A percentile compares a stretch with the other conserved stretches of the same genome.
phyloP scores from a whole-genome alignment of 2,329 filamentous ascomycete genomes.

The Waltergamsia citrina region DNA sequence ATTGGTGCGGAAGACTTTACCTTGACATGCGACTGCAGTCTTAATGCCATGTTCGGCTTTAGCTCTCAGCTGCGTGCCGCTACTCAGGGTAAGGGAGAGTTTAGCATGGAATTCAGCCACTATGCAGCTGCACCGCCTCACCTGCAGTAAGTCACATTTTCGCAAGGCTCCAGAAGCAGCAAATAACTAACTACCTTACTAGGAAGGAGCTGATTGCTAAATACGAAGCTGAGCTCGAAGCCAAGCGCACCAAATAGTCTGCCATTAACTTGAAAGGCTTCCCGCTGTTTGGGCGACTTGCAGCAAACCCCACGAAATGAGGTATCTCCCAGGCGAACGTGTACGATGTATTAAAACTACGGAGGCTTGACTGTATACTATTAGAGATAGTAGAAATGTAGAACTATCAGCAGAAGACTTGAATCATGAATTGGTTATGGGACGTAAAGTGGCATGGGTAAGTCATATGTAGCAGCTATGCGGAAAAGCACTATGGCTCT shows the following conservation, averaged over 20 bases:
- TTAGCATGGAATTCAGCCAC: constrained; percentile 97
- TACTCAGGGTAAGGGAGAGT: constrained; percentile 97
- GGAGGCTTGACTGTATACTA: no score
- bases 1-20: constrained; percentile 92
- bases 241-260: constrained; percentile 44
- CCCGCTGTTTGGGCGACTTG: no score
- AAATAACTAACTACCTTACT: constrained; percentile 7
- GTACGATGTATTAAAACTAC: no score
- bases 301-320: no score
- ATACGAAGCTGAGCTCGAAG: constrained; percentile 48
- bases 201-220: constrained; percentile 52
- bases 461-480: no score
- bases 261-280: no score
- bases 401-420: no score
- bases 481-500: no score
- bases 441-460: no score
- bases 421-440: no score
- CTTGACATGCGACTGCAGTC: constrained; percentile 78
- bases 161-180: not conserved
- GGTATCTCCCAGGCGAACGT: no score
- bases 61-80: constrained; percentile 82
- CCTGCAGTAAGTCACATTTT: constrained; percentile 61
- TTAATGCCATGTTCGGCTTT: constrained; percentile 98
- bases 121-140: constrained; percentile 82
- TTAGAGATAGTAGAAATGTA: no score